These are phyloP conservation scores for Coriaria nepalensis DNA, from an alignment of 306 rosid species.

Conservation along the genomic window DNA sequence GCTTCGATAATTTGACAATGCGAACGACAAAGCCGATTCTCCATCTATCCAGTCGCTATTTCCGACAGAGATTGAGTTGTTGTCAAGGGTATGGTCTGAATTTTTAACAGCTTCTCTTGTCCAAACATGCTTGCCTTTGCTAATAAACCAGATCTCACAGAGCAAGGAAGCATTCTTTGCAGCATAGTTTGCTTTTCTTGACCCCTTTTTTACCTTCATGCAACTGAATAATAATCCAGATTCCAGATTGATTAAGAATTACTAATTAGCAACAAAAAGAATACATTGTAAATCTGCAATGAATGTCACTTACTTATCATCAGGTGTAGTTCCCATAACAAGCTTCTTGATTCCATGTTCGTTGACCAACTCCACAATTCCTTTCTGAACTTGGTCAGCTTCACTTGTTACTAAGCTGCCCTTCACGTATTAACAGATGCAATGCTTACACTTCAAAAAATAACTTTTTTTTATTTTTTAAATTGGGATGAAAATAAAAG, in stretches of 20 bases:
- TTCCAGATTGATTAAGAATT: too few relatives aligned
- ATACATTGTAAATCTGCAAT: too few relatives aligned
- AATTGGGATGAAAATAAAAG: conserved; percentile 1
- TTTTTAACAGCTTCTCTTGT: conserved; percentile 63
- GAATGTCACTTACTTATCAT: too few relatives aligned
- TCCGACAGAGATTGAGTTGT: too few relatives aligned
- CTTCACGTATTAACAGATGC: conserved; percentile 42
- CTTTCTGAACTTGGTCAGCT: conserved; percentile 55
- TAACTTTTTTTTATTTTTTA: too few relatives aligned
- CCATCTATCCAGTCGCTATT: too few relatives aligned
- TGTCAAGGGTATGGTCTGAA: too few relatives aligned
- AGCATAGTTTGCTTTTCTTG: conserved; percentile 57
- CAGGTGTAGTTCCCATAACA: conserved; percentile 61
- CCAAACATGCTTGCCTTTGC: conserved; percentile 71
- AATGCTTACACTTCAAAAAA: too few relatives aligned
- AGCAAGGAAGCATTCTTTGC: conserved; percentile 54
- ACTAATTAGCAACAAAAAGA: too few relatives aligned
- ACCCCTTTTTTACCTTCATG: conserved; percentile 56
- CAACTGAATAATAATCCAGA: too few relatives aligned
- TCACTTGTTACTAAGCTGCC: conserved; percentile 36
- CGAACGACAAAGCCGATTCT: too few relatives aligned
- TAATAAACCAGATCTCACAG: conserved; percentile 80
- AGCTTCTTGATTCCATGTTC: conserved; percentile 50
- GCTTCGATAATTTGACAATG: too few relatives aligned
- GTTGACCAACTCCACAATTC: conserved; percentile 57